These are phyloP conservation scores for Rhizophagus sp. DNA, from an alignment of 192 early-diverging fungal genomes.

Conservation along the genomic window DNA sequence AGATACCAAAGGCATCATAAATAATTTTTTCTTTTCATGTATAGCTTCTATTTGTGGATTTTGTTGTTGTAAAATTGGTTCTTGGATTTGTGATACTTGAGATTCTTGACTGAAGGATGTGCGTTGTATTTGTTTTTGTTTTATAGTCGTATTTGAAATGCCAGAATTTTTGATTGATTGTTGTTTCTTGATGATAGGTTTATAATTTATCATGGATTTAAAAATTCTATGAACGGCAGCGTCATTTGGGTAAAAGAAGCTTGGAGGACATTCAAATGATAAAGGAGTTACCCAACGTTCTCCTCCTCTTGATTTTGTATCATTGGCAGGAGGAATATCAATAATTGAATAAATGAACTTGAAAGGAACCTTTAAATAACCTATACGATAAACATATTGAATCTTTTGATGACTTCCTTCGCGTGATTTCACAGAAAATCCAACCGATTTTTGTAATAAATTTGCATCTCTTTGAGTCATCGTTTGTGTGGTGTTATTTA, in stretches of 20 bases:
- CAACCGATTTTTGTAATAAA: constrained; percentile 8
- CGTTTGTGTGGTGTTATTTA: background rate
- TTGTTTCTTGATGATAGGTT: background rate
- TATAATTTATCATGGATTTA: background rate
- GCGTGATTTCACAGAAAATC: background rate
- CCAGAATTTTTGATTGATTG: too few relatives aligned
- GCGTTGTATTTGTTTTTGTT: too few relatives aligned
- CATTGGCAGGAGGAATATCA: background rate
- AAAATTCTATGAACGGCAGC: background rate
- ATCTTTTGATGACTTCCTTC: background rate
- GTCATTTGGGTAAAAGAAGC: constrained; percentile 1
- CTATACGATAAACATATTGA: background rate
- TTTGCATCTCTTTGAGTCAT: background rate
- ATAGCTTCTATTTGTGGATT: too few relatives aligned
- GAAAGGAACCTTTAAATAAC: constrained; percentile 7
- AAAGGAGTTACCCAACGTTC: constrained; percentile 2
- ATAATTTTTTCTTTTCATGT: too few relatives aligned
- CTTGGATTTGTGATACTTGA: background rate
- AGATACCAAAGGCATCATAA: too few relatives aligned
- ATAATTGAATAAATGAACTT: background rate
- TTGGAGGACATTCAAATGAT: constrained; percentile 7
- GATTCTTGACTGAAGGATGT: background rate
- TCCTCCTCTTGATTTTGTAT: background rate
- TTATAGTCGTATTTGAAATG: too few relatives aligned
- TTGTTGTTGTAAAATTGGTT: background rate